Conservation (phyloP, 1,284 basidiomycete genomes). For the Tremellales sp. region DNA sequence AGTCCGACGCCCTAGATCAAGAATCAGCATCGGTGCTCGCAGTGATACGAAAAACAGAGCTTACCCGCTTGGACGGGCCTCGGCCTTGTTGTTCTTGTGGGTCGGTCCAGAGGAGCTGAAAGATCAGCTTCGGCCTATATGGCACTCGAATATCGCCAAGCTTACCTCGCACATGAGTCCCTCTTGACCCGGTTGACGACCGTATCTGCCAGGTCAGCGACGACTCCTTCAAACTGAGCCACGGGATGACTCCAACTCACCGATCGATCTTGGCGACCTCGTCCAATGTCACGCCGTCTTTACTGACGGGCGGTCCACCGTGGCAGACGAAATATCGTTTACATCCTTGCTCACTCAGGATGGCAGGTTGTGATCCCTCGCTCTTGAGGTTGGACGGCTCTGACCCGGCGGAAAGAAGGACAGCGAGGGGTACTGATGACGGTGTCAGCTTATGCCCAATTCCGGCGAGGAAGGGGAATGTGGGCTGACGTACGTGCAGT, state of each 20-base stretch:
- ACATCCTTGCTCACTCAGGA: slow-evolving; percentile 74
- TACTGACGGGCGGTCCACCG: slow-evolving; percentile 84
- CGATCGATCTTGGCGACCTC: slow-evolving; percentile 85
- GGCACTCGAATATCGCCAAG: not conserved
- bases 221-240: not conserved
- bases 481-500: slow-evolving; percentile 64
- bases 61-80: slow-evolving; percentile 88
- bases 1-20: slow-evolving; percentile 71
- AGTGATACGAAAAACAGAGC: slow-evolving; percentile 29
- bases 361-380: slow-evolving; percentile 51
- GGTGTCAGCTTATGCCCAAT: not conserved
- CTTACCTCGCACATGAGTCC: slow-evolving; percentile 79
- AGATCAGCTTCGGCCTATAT: not conserved
- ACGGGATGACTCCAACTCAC: not conserved
- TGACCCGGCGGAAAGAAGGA: slow-evolving; percentile 71
- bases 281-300: slow-evolving; percentile 87
- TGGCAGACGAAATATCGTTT: slow-evolving; percentile 96
- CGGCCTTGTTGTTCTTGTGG: slow-evolving; percentile 87
- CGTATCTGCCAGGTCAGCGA: slow-evolving; percentile 52
- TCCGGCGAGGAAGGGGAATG: not conserved
- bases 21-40: not conserved
- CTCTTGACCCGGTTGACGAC: slow-evolving; percentile 87
- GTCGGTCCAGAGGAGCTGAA: slow-evolving; percentile 82
- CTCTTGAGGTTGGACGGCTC: slow-evolving; percentile 53
- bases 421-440: slow-evolving; percentile 89